A percentile compares a stretch with the other conserved stretches of the same genome.
Conservation (phyloP, 2,329 filamentous ascomycete species). For the Xylariaceae sp. region DNA sequence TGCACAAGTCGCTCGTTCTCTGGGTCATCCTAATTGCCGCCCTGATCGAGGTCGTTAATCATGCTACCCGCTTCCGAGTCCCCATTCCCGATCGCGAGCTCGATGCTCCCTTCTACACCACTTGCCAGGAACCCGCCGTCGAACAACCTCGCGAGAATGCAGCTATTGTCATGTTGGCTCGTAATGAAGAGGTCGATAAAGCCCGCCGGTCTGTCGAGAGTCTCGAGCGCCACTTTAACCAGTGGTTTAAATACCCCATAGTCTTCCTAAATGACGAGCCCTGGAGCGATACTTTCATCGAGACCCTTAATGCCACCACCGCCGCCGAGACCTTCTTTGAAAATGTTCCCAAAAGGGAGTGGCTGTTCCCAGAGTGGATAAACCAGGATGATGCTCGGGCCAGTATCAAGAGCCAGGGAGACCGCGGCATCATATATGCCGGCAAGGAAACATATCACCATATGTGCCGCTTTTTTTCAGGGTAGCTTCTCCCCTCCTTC, state of each 20-base stretch:
- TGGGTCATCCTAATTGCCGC: constrained; percentile 26
- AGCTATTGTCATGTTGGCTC: constrained; percentile 44
- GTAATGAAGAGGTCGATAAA: constrained; percentile 41
- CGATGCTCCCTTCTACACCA: constrained; percentile 28
- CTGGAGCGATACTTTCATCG: constrained; percentile 37
- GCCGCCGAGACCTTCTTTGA: constrained; percentile 40
- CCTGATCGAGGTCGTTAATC: constrained; percentile 25
- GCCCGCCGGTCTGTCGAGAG: constrained; percentile 39
- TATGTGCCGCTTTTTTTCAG: constrained; percentile 43
- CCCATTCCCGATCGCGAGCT: constrained; percentile 27
- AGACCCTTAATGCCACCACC: constrained; percentile 30
- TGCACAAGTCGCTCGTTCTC: constrained; percentile 28
- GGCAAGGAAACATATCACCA: constrained; percentile 41
- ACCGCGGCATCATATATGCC: constrained; percentile 37
- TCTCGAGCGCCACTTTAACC: constrained; percentile 44
- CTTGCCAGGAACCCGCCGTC: constrained; percentile 27
- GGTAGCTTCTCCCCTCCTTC: constrained; percentile 29
- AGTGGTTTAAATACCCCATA: constrained; percentile 45
- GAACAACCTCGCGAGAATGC: constrained; percentile 39
- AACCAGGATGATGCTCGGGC: constrained; percentile 31
- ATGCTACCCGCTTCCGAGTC: constrained; percentile 25
- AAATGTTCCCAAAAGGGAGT: constrained; percentile 38
- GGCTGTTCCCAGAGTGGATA: constrained; percentile 39
- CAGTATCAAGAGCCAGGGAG: constrained; percentile 35
- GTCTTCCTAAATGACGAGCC: constrained; percentile 46